Evolutionary conservation across 2,329 filamentous ascomycete species (phyloP).

Genomic region (Hypoxylon sp.): DNA sequence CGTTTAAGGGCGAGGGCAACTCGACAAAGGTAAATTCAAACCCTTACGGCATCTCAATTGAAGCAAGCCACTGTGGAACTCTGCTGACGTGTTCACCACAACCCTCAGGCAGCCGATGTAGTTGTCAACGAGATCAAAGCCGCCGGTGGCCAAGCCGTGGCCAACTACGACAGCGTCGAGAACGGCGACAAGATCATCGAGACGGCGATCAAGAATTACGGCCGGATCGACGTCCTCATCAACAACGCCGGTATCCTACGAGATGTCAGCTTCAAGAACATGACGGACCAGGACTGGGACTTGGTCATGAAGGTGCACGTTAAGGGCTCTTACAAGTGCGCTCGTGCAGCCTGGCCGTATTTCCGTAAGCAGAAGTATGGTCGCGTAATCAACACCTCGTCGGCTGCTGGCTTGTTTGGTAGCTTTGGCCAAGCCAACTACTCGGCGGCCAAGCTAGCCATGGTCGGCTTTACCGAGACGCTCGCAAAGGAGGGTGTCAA

Average conservation of each 20-base stretch:
- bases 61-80: not conserved
- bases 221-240: conserved; percentile 93
- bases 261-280: conserved; percentile 98
- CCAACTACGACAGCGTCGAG: conserved; percentile 97
- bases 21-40: conserved; percentile 79
- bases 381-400: conserved; percentile 95
- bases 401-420: conserved; percentile 95
- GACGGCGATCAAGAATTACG: conserved; percentile 83
- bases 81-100: conserved; percentile 46
- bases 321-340: conserved; percentile 94
- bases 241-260: conserved; percentile 98
- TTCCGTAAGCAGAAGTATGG: conserved; percentile 99
- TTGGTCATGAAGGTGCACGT: conserved; percentile 94
- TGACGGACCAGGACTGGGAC: conserved; percentile 98
- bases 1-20: conserved; percentile 92
- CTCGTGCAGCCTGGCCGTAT: conserved; percentile 94
- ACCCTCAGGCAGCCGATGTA: conserved; percentile 79
- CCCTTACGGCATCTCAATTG: not conserved
- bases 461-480: conserved; percentile 98
- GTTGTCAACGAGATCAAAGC: conserved; percentile 87
- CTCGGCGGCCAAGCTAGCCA: conserved; percentile 94
- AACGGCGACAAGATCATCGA: conserved; percentile 95
- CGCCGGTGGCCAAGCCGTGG: conserved; percentile 93
- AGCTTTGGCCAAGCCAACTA: conserved; percentile 98
- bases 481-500: conserved; percentile 97